These are phyloP conservation scores for Trametes coccinea DNA, from an alignment of 768 basidiomycete genomes.

Conservation along the genomic window DNA sequence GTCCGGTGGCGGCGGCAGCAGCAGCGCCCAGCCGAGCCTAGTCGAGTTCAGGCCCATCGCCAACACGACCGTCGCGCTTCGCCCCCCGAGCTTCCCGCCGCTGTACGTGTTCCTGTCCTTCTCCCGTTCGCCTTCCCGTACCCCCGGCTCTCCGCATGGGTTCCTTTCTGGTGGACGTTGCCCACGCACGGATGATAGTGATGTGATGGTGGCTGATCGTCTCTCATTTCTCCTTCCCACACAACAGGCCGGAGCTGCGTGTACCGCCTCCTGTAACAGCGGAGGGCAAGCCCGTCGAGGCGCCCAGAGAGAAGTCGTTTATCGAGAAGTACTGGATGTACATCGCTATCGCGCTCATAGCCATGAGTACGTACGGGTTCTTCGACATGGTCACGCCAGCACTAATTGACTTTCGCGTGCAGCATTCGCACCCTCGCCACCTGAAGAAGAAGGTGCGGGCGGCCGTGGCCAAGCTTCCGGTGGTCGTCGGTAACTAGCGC, in stretches of 20 bases:
- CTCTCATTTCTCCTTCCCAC: conserved; percentile 1
- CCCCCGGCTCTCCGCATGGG: not conserved
- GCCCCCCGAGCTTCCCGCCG: conserved; percentile 51
- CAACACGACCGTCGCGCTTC: conserved; percentile 56
- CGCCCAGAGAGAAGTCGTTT: conserved; percentile 72
- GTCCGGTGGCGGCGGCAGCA: not conserved
- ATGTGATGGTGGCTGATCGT: conserved; percentile 10
- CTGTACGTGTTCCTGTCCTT: conserved; percentile 43
- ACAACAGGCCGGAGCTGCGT: conserved; percentile 63
- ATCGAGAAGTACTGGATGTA: conserved; percentile 93
- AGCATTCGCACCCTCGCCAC: conserved; percentile 16
- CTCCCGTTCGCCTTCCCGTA: not conserved
- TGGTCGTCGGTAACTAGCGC: conserved; percentile 8
- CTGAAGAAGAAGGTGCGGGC: conserved; percentile 19
- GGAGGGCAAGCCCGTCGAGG: conserved; percentile 62
- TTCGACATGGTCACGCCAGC: not conserved
- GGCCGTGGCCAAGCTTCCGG: conserved; percentile 17
- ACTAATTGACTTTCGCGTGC: not conserved
- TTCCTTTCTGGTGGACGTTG: not conserved
- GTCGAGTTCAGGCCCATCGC: conserved; percentile 36
- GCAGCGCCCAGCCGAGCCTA: conserved; percentile 14
- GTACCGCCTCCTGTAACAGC: conserved; percentile 65
- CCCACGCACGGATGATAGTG: not conserved
- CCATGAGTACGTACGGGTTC: conserved; percentile 46
- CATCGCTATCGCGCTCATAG: conserved; percentile 56